Evolutionary conservation across 768 basidiomycete genomes (phyloP).

Genomic region (Mycena epipterygia): DNA sequence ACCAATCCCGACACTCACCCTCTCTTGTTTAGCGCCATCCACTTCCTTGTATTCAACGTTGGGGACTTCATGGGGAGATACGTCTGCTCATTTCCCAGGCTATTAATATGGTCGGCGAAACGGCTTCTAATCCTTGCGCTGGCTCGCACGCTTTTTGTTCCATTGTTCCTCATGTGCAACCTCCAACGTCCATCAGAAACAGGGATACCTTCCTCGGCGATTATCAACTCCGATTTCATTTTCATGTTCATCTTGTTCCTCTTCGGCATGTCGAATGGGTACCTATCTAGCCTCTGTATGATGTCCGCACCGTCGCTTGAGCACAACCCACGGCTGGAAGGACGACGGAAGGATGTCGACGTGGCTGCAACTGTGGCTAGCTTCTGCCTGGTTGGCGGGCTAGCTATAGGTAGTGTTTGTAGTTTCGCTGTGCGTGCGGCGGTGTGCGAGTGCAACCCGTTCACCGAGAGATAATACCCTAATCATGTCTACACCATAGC

Average conservation of each 20-base stretch:
- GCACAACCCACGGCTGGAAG: constrained; percentile 81
- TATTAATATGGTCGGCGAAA: constrained; percentile 78
- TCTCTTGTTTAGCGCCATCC: constrained; percentile 83
- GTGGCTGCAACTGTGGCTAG: constrained; percentile 85
- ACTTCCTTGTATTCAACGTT: constrained; percentile 82
- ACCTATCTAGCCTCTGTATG: constrained; percentile 82
- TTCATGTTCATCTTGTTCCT: constrained; percentile 81
- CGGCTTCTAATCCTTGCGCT: constrained; percentile 75
- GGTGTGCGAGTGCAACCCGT: constrained; percentile 84
- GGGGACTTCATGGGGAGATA: constrained; percentile 83
- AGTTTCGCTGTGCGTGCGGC: constrained; percentile 85
- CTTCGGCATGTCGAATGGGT: constrained; percentile 89
- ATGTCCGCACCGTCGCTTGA: constrained; percentile 87
- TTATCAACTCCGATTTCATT: constrained; percentile 82
- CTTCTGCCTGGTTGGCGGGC: constrained; percentile 83
- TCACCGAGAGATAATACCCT: constrained; percentile 47
- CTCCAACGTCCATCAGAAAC: constrained; percentile 63
- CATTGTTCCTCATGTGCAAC: constrained; percentile 92
- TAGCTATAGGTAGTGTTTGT: constrained; percentile 79
- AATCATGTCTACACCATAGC: constrained; percentile 29
- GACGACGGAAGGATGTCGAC: constrained; percentile 83
- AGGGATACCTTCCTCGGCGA: constrained; percentile 49
- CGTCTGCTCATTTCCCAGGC: constrained; percentile 71
- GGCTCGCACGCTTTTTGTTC: constrained; percentile 85
- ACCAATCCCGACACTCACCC: constrained; percentile 78